phyloP scores from a whole-genome alignment of 2,329 filamentous ascomycete species.

The Monosporascus sp. region DNA sequence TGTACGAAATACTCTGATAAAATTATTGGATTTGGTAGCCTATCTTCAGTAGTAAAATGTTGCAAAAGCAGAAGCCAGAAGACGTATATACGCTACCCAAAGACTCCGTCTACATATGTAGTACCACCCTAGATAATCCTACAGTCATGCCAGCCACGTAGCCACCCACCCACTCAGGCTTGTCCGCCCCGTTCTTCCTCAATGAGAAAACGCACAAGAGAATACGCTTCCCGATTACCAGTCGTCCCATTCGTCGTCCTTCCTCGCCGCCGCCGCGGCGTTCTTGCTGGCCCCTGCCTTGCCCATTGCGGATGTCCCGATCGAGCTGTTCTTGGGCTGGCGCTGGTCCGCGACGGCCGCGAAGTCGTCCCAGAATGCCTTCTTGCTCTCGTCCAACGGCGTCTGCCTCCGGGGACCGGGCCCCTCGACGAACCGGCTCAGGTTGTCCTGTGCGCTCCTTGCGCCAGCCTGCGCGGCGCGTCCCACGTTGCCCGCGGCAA shows the following conservation, averaged over 20 bases:
- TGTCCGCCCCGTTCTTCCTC: conserved; percentile 2
- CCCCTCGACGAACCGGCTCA: conserved; percentile 86
- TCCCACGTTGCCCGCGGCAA: conserved; percentile 61
- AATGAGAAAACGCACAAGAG: too few relatives aligned
- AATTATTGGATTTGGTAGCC: too few relatives aligned
- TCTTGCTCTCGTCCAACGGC: conserved; percentile 59
- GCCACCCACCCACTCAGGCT: background rate
- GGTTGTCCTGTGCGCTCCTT: conserved; percentile 69
- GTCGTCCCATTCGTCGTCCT: conserved; percentile 61
- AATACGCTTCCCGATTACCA: conserved; percentile 38
- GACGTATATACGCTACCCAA: too few relatives aligned
- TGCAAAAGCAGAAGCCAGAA: too few relatives aligned
- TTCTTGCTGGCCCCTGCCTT: conserved; percentile 38
- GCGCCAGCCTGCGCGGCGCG: conserved; percentile 64
- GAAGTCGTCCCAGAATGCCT: conserved; percentile 92
- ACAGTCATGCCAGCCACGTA: too few relatives aligned
- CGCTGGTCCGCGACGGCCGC: conserved; percentile 61
- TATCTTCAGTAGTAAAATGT: too few relatives aligned
- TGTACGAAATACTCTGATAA: too few relatives aligned
- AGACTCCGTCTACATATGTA: too few relatives aligned
- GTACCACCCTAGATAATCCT: too few relatives aligned
- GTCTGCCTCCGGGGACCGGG: conserved; percentile 31
- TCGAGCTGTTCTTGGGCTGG: conserved; percentile 41
- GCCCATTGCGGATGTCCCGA: conserved; percentile 57
- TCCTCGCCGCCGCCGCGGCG: conserved; percentile 34